Evolutionary conservation across 441 rosid genomes (phyloP).

Genomic region (Dalechampia spathulata): DNA sequence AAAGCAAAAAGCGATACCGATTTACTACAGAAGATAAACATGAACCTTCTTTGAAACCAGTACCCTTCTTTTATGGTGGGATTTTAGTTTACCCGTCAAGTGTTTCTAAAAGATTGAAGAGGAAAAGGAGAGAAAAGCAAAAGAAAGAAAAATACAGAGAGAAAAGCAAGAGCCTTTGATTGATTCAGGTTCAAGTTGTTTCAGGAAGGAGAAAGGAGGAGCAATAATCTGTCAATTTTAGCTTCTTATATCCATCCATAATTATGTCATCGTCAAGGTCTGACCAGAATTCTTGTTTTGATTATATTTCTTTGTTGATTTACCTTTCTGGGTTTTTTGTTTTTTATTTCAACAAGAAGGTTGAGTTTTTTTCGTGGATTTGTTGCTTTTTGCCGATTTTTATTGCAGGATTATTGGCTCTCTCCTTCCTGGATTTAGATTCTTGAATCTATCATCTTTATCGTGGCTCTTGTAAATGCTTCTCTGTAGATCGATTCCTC

Average conservation of each 20-base stretch:
- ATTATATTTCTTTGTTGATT: background rate
- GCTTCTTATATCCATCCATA: background rate
- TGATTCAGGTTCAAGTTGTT: conserved; percentile 9
- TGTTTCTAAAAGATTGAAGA: no score
- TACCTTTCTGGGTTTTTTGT: background rate
- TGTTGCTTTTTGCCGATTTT: conserved; percentile 3
- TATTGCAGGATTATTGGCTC: conserved; percentile 36
- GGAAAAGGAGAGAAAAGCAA: background rate
- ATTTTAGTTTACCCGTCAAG: no score
- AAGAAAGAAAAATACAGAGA: background rate
- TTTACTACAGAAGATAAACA: no score
- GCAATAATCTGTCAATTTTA: no score
- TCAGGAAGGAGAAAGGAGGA: conserved; percentile 22
- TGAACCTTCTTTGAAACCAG: no score
- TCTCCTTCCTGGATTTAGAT: conserved; percentile 35
- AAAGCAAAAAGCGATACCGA: no score
- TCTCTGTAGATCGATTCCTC: conserved; percentile 33
- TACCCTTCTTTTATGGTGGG: no score
- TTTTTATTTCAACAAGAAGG: background rate
- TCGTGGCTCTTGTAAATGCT: conserved; percentile 45
- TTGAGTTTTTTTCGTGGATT: conserved; percentile 1
- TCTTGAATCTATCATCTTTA: conserved; percentile 30
- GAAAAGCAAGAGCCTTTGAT: background rate
- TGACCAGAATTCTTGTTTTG: background rate
- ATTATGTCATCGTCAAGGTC: conserved; percentile 52